Conservation (phyloP, 2,329 filamentous ascomycete species). For the Clonostachys rhizophaga region DNA sequence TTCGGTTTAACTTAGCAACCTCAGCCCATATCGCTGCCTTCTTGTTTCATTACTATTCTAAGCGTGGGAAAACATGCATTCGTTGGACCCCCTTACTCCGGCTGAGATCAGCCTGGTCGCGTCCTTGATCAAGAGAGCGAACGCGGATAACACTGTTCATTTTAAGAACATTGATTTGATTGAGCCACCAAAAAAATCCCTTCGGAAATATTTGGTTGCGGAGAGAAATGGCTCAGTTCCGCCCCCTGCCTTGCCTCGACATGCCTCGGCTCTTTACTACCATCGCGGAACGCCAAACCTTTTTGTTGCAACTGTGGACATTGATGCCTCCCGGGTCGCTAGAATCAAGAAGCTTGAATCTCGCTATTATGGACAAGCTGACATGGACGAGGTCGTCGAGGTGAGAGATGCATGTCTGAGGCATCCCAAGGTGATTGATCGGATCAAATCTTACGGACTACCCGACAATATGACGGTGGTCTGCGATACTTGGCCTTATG, state of each 20-base stretch:
- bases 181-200: conserved; percentile 5
- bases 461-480: conserved; percentile 2
- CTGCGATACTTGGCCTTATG: conserved; percentile 6
- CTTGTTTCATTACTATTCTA: too few relatives aligned
- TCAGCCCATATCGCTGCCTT: too few relatives aligned
- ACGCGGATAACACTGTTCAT: conserved; percentile 39
- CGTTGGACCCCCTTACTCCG: conserved; percentile 25
- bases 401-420: conserved; percentile 4
- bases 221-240: not conserved
- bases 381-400: conserved; percentile 5
- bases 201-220: conserved; percentile 3
- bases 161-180: conserved; percentile 7
- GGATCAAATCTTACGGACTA: conserved; percentile 3
- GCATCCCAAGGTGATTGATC: conserved; percentile 4
- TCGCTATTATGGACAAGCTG: conserved; percentile 4
- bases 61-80: not conserved
- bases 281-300: not conserved
- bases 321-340: not conserved
- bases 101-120: conserved; percentile 55
- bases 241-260: not conserved
- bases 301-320: not conserved
- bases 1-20: too few relatives aligned
- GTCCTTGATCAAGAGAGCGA: conserved; percentile 52
- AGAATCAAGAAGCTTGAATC: conserved; percentile 3
- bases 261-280: not conserved